Base-by-base conservation (phyloP, 768 basidiomycete species). In the Pisolithus microcarpus region DNA sequence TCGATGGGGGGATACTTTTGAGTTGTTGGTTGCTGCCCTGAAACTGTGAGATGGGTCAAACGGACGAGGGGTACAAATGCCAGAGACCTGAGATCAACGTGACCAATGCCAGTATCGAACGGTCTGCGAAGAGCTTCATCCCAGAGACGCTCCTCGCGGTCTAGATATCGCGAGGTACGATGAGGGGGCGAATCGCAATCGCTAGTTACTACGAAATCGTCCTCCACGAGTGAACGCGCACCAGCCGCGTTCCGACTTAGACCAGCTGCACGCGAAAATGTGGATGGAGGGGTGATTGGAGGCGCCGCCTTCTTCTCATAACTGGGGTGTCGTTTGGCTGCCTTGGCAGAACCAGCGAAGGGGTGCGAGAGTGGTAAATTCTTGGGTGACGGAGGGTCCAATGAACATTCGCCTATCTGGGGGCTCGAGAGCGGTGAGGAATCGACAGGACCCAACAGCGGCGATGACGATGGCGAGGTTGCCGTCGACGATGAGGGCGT, bases 261-360 rank as follows among this genome's bases (percentile, higher is more conserved):
- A 51, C 56, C 66, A 6, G 49, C 31, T 37, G 47, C 49, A 38
- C 42, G 55, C 44, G 44, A 58, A 18, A 54, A 59, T 36, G 50
- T 58, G 58, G 53, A 57, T 38, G 52, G 59, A 28, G 61, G 63
- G 9, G 65, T 58, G 24, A 49, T 53, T 19, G 54, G 63, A 18
- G 54, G 59, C 5, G 11, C 34, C 21, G 15, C 31, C 58, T 61
- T 67, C 59, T 70, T 73, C 59, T 81, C 77, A 43, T 78, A 77
- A 11, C 70, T 58, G 3, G 74, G 74, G 24, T 69, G 75, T 4
- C 58, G 58, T 57, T 71, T 72, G 26, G 57, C 67, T 4, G 75
- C 72, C 50, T 77, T 79, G 4, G 75, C 74, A 1, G 82, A 81
- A 0, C 75, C 84, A 11, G 85, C 79, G 48, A 82, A 79, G 0